phyloP scores from a whole-genome alignment of 1,139 yeast species.

The Yueomyces sp. region DNA sequence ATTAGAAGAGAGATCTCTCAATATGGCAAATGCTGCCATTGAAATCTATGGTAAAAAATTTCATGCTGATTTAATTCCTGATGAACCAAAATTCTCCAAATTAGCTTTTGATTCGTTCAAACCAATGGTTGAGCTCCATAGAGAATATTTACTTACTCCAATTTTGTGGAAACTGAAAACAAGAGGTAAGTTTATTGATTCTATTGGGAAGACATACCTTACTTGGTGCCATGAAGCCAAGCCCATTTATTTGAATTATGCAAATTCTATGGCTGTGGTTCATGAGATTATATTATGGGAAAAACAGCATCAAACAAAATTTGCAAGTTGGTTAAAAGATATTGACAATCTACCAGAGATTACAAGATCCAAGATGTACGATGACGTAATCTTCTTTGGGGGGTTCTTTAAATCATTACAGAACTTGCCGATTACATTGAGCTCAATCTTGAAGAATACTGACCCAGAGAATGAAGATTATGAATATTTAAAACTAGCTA shows the following conservation, averaged over 20 bases:
- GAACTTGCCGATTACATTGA: conserved; percentile 53
- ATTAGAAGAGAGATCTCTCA: conserved; percentile 64
- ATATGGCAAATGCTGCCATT: conserved; percentile 54
- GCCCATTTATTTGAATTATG: conserved; percentile 45
- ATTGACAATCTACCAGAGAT: conserved; percentile 34
- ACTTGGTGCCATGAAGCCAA: conserved; percentile 56
- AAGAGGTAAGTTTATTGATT: conserved; percentile 57
- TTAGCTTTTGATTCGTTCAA: conserved; percentile 51
- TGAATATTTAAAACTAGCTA: conserved; percentile 40
- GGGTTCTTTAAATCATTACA: conserved; percentile 69
- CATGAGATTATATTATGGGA: conserved; percentile 43
- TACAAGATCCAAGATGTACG: conserved; percentile 34
- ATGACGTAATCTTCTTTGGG: conserved; percentile 51
- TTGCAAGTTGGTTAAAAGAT: conserved; percentile 35
- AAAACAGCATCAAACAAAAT: conserved; percentile 36
- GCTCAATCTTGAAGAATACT: conserved; percentile 43
- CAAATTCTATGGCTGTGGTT: conserved; percentile 39
- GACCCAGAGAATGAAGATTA: conserved; percentile 44
- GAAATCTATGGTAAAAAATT: conserved; percentile 40
- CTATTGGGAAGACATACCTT: conserved; percentile 50
- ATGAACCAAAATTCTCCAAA: conserved; percentile 42
- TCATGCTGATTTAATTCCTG: conserved; percentile 31
- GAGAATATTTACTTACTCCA: conserved; percentile 44
- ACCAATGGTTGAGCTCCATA: conserved; percentile 51
- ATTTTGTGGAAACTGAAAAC: conserved; percentile 33